Conservation (phyloP, 75 land plant genomes). For the Ceratopteris richardii region DNA sequence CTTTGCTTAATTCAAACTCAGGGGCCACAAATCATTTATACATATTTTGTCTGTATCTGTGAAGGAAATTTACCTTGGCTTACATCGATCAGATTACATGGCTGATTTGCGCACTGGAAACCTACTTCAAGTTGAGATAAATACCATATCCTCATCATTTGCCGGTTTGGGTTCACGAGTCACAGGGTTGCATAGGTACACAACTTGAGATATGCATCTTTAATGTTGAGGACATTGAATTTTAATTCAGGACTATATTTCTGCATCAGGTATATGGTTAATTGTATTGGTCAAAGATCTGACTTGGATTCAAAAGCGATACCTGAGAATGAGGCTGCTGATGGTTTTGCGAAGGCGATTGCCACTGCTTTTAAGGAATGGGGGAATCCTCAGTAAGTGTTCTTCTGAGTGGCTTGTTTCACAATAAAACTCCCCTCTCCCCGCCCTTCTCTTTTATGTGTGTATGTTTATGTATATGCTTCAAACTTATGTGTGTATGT, state of each 20-base stretch:
- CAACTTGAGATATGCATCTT: conserved; percentile 29
- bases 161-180: conserved; percentile 75
- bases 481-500: too few species aligned
- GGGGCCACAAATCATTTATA: too few species aligned
- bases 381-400: conserved; percentile 46
- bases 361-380: conserved; percentile 86
- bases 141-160: conserved; percentile 94
- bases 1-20: too few species aligned
- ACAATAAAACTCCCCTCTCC: too few species aligned
- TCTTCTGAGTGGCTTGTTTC: background rate
- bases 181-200: conserved; percentile 72
- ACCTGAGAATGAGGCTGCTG: conserved; percentile 59
- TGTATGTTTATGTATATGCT: too few species aligned
- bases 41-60: too few species aligned
- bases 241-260: background rate
- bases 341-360: conserved; percentile 65
- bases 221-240: background rate
- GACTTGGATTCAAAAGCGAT: conserved; percentile 47
- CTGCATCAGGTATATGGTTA: conserved; percentile 45
- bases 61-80: conserved; percentile 74
- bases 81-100: conserved; percentile 99
- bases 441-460: too few species aligned
- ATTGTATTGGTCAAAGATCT: conserved; percentile 33
- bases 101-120: conserved; percentile 72
- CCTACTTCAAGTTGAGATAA: conserved; percentile 92